These are phyloP conservation scores for Cadophora sp. DNA, from an alignment of 2,329 filamentous ascomycete genomes.

Conservation along the genomic window DNA sequence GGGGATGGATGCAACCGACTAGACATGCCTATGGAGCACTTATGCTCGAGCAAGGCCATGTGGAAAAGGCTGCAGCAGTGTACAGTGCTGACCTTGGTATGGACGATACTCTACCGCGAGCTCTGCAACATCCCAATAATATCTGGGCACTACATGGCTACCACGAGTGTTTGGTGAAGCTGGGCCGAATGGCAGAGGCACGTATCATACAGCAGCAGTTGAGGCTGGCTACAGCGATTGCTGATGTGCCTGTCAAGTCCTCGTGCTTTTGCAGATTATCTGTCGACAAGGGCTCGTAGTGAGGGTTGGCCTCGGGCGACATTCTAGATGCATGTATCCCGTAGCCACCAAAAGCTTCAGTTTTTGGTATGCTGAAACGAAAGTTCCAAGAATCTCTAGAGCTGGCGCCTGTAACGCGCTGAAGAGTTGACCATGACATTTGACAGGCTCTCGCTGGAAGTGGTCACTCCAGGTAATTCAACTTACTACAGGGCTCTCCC, in stretches of 20 bases:
- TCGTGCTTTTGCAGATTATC: conserved; percentile 63
- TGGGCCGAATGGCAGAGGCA: conserved; percentile 58
- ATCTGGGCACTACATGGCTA: conserved; percentile 79
- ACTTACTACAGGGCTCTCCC: no score
- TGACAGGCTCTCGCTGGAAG: no score
- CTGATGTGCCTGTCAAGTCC: conserved; percentile 63
- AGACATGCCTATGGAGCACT: conserved; percentile 75
- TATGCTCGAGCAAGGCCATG: conserved; percentile 68
- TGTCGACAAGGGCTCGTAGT: neutral
- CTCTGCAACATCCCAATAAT: conserved; percentile 73
- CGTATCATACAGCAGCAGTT: conserved; percentile 57
- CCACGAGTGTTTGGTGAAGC: conserved; percentile 68
- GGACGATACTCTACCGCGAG: conserved; percentile 65
- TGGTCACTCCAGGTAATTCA: no score
- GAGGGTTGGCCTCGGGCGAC: neutral
- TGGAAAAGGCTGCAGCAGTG: conserved; percentile 60
- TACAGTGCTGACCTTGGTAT: conserved; percentile 69
- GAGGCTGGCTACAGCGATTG: conserved; percentile 57
- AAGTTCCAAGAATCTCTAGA: no score
- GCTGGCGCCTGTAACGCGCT: no score
- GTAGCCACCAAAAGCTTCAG: no score
- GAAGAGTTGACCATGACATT: no score
- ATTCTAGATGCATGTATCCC: no score
- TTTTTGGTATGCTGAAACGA: no score
- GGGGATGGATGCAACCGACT: conserved; percentile 81